Evolutionary conservation across 2,329 filamentous ascomycete species (phyloP).

Genomic region (Canariomyces notabilis): DNA sequence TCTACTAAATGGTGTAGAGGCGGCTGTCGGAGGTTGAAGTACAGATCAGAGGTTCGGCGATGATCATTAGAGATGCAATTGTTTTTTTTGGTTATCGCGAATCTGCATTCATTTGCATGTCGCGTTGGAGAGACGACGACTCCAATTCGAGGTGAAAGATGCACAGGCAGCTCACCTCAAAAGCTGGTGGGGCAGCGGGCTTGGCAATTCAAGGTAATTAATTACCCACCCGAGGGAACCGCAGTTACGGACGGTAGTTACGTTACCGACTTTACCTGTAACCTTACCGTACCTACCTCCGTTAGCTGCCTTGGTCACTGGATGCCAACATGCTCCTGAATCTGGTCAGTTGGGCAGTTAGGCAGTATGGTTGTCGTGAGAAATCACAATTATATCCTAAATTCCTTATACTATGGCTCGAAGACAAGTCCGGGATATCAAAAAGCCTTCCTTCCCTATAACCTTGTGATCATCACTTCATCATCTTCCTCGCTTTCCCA

Average conservation of each 20-base stretch:
- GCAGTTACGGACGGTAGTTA: no score
- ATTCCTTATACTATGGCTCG: no score
- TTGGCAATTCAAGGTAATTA: background rate
- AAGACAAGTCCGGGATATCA: no score
- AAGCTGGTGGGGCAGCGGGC: conserved; percentile 1
- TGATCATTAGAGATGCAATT: background rate
- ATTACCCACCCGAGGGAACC: no score
- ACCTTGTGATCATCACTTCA: conserved; percentile 17
- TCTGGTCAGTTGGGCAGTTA: no score
- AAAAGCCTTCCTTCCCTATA: conserved; percentile 4
- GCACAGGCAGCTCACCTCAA: background rate
- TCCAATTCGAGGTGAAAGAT: conserved; percentile 17
- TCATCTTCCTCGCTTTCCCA: conserved; percentile 19
- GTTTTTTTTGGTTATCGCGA: background rate
- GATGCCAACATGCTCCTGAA: no score
- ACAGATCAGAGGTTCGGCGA: background rate
- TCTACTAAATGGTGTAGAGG: background rate
- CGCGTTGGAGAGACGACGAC: conserved; percentile 9
- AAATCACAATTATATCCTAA: no score
- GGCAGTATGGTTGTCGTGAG: no score
- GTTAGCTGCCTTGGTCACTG: no score
- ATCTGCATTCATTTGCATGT: conserved; percentile 2
- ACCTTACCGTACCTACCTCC: no score
- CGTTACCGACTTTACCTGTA: no score
- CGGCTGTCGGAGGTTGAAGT: background rate